Conservation (phyloP, 176 grass and related monocot species). For the Phoenix dactylifera region DNA sequence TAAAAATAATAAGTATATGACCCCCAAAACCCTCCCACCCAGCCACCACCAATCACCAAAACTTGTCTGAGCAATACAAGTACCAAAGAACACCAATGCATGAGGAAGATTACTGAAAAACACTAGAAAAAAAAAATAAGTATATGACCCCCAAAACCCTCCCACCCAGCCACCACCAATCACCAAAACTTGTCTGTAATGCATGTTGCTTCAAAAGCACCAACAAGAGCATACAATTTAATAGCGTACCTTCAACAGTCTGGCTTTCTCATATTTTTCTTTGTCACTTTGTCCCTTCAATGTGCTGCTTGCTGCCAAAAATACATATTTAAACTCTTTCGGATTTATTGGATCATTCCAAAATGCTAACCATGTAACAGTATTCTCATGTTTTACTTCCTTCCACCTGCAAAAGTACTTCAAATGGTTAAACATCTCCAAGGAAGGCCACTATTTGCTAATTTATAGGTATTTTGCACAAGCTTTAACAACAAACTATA, state of each 20-base stretch:
- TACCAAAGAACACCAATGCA: too few relatives aligned
- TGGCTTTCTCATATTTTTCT: constrained; percentile 95
- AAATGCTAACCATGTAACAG: constrained; percentile 95
- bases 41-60: too few relatives aligned
- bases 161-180: too few relatives aligned
- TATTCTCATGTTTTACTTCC: constrained; percentile 92
- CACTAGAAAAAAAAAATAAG: too few relatives aligned
- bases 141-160: too few relatives aligned
- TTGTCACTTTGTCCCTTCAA: constrained; percentile 94
- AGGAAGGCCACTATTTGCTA: neutral
- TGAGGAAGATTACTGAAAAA: too few relatives aligned
- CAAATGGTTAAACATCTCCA: neutral
- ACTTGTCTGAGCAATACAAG: too few relatives aligned
- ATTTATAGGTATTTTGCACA: neutral
- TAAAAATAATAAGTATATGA: too few relatives aligned
- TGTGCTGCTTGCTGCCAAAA: constrained; percentile 90
- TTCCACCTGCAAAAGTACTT: constrained; percentile 60
- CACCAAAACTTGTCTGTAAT: too few relatives aligned
- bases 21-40: too few relatives aligned
- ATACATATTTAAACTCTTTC: constrained; percentile 97
- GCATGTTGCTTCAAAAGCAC: too few relatives aligned
- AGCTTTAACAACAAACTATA: neutral
- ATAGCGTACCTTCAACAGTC: constrained; percentile 60
- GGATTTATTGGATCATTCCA: constrained; percentile 96
- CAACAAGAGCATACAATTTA: too few relatives aligned